phyloP scores from a whole-genome alignment of 768 basidiomycete genomes.

The Rhodocollybia butyracea region DNA sequence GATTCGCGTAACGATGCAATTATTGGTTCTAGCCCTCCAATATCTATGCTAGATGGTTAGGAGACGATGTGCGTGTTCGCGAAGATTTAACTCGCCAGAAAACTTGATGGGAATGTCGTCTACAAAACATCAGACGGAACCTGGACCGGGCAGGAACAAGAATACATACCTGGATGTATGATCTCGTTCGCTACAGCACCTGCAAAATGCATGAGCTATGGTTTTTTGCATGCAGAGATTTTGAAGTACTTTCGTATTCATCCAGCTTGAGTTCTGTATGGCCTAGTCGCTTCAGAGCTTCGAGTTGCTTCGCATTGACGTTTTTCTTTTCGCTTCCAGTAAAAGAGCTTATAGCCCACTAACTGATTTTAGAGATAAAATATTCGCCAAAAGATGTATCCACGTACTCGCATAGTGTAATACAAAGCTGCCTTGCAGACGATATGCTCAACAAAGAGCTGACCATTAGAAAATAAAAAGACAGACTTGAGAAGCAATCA shows the following conservation, averaged over 20 bases:
- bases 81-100: conserved; percentile 44
- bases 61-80: conserved; percentile 2
- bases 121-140: too few species aligned
- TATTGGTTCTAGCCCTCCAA: conserved; percentile 92
- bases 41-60: conserved; percentile 47
- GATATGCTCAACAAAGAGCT: conserved; percentile 1
- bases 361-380: neutral
- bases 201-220: conserved; percentile 21
- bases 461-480: neutral
- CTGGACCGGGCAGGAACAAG: too few species aligned
- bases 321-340: conserved; percentile 53
- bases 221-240: neutral
- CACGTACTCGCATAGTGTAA: conserved; percentile 66
- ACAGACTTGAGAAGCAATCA: conserved; percentile 51
- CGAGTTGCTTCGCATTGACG: conserved; percentile 65
- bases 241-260: conserved; percentile 81
- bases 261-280: conserved; percentile 74
- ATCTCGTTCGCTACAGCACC: conserved; percentile 90
- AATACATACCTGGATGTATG: conserved; percentile 88
- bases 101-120: conserved; percentile 81
- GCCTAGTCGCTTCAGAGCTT: conserved; percentile 67
- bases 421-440: conserved; percentile 67
- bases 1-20: conserved; percentile 90
- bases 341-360: conserved; percentile 68
- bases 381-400: conserved; percentile 9